These are phyloP conservation scores for Staphylotrichum longicolle DNA, from an alignment of 495 filamentous ascomycete species.

Conservation along the genomic window DNA sequence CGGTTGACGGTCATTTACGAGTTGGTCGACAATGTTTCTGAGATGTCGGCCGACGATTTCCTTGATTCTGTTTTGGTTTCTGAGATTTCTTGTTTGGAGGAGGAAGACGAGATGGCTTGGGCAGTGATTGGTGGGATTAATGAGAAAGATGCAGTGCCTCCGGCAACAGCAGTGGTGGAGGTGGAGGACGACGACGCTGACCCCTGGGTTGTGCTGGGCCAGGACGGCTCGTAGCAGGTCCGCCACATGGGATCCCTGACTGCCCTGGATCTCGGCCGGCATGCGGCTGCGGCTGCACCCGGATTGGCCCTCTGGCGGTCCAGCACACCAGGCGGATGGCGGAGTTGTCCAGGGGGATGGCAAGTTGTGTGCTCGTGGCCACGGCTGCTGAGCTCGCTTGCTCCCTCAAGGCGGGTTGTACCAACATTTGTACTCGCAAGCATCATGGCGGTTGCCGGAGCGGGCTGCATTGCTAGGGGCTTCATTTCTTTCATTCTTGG, in stretches of 20 bases:
- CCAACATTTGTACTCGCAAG: constrained; percentile 15
- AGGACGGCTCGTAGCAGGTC: constrained; percentile 51
- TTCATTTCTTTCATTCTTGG: not conserved
- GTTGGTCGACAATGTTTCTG: constrained; percentile 3
- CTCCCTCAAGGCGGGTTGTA: not conserved
- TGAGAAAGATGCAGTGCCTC: not conserved
- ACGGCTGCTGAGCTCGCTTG: constrained; percentile 25
- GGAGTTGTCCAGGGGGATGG: not conserved
- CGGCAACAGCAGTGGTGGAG: constrained; percentile 7
- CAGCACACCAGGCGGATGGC: constrained; percentile 12
- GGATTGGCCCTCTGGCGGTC: constrained; percentile 38
- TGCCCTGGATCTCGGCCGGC: constrained; percentile 35
- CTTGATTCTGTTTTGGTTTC: constrained; percentile 19
- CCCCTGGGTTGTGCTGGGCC: constrained; percentile 43
- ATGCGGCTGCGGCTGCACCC: constrained; percentile 30
- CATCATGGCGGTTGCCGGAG: not conserved
- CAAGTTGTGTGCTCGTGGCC: constrained; percentile 29
- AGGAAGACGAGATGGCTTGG: constrained; percentile 18
- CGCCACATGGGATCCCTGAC: constrained; percentile 38
- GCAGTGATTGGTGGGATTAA: constrained; percentile 19
- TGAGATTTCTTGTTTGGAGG: constrained; percentile 4
- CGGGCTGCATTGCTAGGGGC: constrained; percentile 12
- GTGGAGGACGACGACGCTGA: constrained; percentile 21
- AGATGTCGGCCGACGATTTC: constrained; percentile 18
- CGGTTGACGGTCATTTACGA: constrained; percentile 20